A percentile compares a stretch with the other conserved stretches of the same genome.
phyloP scores from a whole-genome alignment of 169 alveolate species.

The Cytauxzoon felis region DNA sequence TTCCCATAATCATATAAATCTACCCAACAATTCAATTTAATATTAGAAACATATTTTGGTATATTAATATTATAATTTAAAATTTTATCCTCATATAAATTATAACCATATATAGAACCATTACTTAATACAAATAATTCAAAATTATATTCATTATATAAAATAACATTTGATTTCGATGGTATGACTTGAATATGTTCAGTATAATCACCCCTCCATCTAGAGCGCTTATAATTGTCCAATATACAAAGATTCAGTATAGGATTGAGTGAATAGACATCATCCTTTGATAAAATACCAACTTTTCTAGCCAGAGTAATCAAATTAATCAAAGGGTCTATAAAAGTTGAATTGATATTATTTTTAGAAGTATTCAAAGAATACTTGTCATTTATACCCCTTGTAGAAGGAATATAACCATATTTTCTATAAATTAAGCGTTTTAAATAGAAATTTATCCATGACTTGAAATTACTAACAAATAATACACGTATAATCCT shows the following conservation, averaged over 20 bases:
- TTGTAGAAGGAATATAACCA: not conserved
- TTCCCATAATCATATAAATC: no score
- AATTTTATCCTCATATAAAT: no score
- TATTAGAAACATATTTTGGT: no score
- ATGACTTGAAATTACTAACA: slow-evolving; percentile 14
- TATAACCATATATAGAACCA: no score
- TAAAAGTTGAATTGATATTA: not conserved
- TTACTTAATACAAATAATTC: no score
- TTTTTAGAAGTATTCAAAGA: slow-evolving; percentile 8
- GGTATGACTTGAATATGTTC: slow-evolving; percentile 2
- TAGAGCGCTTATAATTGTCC: slow-evolving; percentile 7
- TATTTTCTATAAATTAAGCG: slow-evolving; percentile 1
- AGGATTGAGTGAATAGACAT: slow-evolving; percentile 12
- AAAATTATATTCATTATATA: no score
- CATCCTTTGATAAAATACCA: slow-evolving; percentile 6
- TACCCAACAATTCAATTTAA: no score
- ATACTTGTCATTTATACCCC: slow-evolving; percentile 6
- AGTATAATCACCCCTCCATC: slow-evolving; percentile 19
- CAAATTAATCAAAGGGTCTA: slow-evolving; percentile 5
- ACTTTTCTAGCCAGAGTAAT: slow-evolving; percentile 14
- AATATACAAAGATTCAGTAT: slow-evolving; percentile 17
- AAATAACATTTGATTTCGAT: no score
- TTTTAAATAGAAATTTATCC: slow-evolving; percentile 11
- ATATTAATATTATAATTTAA: no score
- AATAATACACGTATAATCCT: slow-evolving; percentile 11